phyloP scores from a whole-genome alignment of 176 grass and related monocot species.

The Saccharum spontaneum region DNA sequence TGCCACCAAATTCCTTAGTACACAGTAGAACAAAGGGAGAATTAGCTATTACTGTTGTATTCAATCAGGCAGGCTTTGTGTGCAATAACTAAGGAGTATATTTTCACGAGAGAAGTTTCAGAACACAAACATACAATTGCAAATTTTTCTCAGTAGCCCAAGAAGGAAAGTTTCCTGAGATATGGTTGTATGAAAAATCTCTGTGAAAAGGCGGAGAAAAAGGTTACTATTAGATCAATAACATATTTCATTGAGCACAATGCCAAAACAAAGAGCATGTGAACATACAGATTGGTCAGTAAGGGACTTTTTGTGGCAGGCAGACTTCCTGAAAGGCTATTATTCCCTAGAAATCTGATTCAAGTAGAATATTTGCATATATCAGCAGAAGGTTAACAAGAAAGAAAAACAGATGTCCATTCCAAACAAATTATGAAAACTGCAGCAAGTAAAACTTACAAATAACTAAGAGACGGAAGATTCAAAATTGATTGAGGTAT shows the following conservation, averaged over 20 bases:
- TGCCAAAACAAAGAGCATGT: background rate
- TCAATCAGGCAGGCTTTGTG: background rate
- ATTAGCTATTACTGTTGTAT: slow-evolving; percentile 8
- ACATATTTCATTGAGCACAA: background rate
- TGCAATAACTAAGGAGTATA: slow-evolving; percentile 22
- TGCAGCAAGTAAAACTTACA: slow-evolving; percentile 51
- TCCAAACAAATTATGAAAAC: slow-evolving; percentile 4
- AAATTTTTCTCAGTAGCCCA: slow-evolving; percentile 64
- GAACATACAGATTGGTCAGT: slow-evolving; percentile 61
- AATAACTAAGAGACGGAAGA: slow-evolving; percentile 41
- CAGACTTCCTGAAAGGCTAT: slow-evolving; percentile 68
- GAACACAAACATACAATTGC: slow-evolving; percentile 60
- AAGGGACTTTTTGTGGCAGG: slow-evolving; percentile 47
- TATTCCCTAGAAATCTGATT: slow-evolving; percentile 86
- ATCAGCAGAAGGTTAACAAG: slow-evolving; percentile 1
- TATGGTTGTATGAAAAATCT: slow-evolving; percentile 93
- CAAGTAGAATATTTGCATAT: slow-evolving; percentile 16
- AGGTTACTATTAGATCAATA: slow-evolving; percentile 1
- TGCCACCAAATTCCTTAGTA: slow-evolving; percentile 77
- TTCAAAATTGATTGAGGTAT: slow-evolving; percentile 65
- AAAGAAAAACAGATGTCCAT: background rate
- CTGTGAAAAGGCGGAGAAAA: slow-evolving; percentile 33
- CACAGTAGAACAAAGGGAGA: slow-evolving; percentile 5
- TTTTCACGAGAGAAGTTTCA: background rate
- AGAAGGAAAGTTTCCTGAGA: slow-evolving; percentile 79